These are phyloP conservation scores for Thecaphora thlaspeos DNA, from an alignment of 1,284 basidiomycete genomes.

Conservation along the genomic window DNA sequence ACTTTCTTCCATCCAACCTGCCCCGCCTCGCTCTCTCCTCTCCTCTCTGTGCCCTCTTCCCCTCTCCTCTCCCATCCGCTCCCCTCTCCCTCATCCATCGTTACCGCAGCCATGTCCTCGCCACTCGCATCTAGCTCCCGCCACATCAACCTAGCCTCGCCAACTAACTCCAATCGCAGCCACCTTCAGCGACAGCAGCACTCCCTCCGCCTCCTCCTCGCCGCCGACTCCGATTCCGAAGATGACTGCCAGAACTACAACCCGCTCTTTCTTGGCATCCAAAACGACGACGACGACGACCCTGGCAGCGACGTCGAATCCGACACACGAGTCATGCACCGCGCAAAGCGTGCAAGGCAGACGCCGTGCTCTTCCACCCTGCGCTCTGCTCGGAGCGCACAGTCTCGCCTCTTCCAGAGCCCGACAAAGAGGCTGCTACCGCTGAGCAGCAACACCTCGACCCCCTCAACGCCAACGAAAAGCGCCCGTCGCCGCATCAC, in stretches of 20 bases:
- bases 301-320: not conserved
- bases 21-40: not conserved
- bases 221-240: slow-evolving; percentile 24
- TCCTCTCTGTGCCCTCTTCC: not conserved
- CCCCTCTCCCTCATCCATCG: not conserved
- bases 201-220: slow-evolving; percentile 28
- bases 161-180: slow-evolving; percentile 8
- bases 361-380: too few relatives aligned
- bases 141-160: slow-evolving; percentile 3
- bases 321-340: not conserved
- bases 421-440: not conserved
- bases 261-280: not conserved
- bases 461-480: slow-evolving; percentile 20
- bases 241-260: slow-evolving; percentile 4
- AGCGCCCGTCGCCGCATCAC: slow-evolving; percentile 23
- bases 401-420: too few relatives aligned
- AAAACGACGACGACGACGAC: not conserved
- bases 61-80: not conserved
- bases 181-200: slow-evolving; percentile 11
- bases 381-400: too few relatives aligned
- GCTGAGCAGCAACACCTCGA: slow-evolving; percentile 17
- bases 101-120: not conserved
- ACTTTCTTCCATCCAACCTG: not conserved
- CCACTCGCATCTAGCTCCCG: slow-evolving; percentile 8
- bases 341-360: not conserved